phyloP scores from a whole-genome alignment of 2,329 filamentous ascomycete genomes.

The Lachnellula occidentalis region DNA sequence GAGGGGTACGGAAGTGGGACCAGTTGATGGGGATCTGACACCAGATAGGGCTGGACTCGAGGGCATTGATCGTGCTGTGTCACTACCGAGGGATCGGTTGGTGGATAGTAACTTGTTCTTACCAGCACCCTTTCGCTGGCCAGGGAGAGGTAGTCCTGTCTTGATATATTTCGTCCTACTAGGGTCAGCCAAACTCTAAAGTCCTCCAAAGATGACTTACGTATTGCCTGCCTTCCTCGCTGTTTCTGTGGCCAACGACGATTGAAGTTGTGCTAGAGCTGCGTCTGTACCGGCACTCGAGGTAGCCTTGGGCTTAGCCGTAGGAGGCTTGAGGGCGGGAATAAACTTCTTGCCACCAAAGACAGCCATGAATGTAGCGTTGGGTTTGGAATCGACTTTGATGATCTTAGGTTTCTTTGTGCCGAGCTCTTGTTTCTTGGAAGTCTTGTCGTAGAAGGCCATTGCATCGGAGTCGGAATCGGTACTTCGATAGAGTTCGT shows the following conservation, averaged over 20 bases:
- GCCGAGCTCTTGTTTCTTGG: constrained; percentile 9
- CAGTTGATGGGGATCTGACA: constrained; percentile 48
- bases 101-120: constrained; percentile 24
- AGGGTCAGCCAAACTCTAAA: constrained; percentile 27
- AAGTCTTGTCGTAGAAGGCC: constrained; percentile 31
- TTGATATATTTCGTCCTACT: constrained; percentile 37
- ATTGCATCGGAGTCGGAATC: constrained; percentile 48
- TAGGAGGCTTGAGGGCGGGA: constrained; percentile 1
- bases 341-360: constrained; percentile 2
- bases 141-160: constrained; percentile 22
- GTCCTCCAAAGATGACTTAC: constrained; percentile 32
- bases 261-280: constrained; percentile 47
- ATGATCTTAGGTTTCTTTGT: not conserved
- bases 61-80: constrained; percentile 38
- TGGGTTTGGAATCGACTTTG: not conserved
- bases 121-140: constrained; percentile 16
- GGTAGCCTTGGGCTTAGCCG: constrained; percentile 18
- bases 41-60: constrained; percentile 52
- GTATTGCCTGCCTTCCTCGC: constrained; percentile 42
- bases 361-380: not conserved
- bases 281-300: constrained; percentile 37
- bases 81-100: constrained; percentile 19
- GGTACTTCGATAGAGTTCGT: constrained; percentile 51
- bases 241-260: constrained; percentile 38
- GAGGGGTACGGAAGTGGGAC: constrained; percentile 44